These are phyloP conservation scores for Xylaria telfairii DNA, from an alignment of 495 filamentous ascomycete species.

Conservation along the genomic window DNA sequence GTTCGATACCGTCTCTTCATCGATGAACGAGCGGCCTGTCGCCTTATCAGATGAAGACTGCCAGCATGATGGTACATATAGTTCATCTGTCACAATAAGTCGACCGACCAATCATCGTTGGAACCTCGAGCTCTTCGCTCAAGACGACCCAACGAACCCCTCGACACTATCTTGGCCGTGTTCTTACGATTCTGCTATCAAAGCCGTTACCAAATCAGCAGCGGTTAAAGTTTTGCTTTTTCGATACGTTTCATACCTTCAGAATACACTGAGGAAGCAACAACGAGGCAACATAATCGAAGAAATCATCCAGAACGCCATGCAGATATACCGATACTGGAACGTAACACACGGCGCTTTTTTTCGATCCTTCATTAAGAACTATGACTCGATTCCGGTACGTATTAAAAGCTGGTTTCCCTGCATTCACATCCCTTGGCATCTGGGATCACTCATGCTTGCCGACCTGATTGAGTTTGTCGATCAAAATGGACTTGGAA, in stretches of 20 bases:
- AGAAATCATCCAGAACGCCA: constrained; percentile 42
- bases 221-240: constrained; percentile 58
- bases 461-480: constrained; percentile 51
- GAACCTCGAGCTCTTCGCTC: constrained; percentile 40
- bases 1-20: constrained; percentile 56
- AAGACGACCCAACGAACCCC: constrained; percentile 27
- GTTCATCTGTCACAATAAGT: constrained; percentile 39
- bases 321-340: constrained; percentile 54
- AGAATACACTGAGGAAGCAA: constrained; percentile 45
- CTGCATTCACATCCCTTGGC: constrained; percentile 54
- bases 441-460: constrained; percentile 52
- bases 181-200: constrained; percentile 48
- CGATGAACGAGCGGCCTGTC: constrained; percentile 52
- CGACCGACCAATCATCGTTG: constrained; percentile 1
- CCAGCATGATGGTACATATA: constrained; percentile 27
- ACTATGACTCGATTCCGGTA: constrained; percentile 48
- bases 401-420: constrained; percentile 59
- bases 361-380: constrained; percentile 49
- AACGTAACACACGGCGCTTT: constrained; percentile 48
- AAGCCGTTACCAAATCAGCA: constrained; percentile 49
- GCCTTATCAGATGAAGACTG: constrained; percentile 57
- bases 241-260: constrained; percentile 51
- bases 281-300: constrained; percentile 40
- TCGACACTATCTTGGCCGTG: constrained; percentile 48
- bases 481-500: constrained; percentile 22